Conservation (phyloP, 75 land plant species). For the Gnetum montanum region DNA sequence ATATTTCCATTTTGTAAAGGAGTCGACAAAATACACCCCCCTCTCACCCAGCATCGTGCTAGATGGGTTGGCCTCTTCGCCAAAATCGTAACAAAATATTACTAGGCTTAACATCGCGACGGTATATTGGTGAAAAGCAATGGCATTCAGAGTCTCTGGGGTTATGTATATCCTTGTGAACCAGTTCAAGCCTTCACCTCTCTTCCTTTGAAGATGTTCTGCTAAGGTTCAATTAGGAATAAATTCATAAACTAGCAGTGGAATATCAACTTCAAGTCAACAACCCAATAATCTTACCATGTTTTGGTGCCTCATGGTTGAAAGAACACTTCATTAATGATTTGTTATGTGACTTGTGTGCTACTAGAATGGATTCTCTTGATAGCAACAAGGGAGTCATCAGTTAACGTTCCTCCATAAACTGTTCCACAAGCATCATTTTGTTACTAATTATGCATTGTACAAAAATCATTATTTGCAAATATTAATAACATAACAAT, state of each 20-base stretch:
- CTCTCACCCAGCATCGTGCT: too few relatives aligned
- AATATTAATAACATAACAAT: too few relatives aligned
- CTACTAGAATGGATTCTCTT: conserved; percentile 12
- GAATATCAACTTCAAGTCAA: conserved; percentile 17
- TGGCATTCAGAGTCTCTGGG: conserved; percentile 20
- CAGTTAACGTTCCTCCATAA: conserved; percentile 11
- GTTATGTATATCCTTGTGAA: conserved; percentile 17
- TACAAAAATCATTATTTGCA: too few relatives aligned
- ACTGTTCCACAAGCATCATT: conserved; percentile 17
- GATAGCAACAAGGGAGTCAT: conserved; percentile 11
- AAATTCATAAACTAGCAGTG: conserved; percentile 26
- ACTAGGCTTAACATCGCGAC: conserved; percentile 34
- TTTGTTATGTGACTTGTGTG: conserved; percentile 13
- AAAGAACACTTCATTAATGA: conserved; percentile 28
- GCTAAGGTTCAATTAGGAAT: conserved; percentile 32
- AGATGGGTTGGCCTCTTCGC: too few relatives aligned
- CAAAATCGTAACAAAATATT: conserved; percentile 29
- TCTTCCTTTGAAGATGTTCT: conserved; percentile 22
- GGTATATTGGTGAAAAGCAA: conserved; percentile 25
- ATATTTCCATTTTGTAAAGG: too few relatives aligned
- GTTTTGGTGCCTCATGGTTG: conserved; percentile 21
- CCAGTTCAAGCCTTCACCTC: conserved; percentile 15
- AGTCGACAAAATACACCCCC: too few relatives aligned
- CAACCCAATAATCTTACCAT: conserved; percentile 23
- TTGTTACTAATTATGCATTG: too few relatives aligned